Evolutionary conservation across 2,329 filamentous ascomycete genomes (phyloP).

Genomic region (Pseudopyricularia javanii): DNA sequence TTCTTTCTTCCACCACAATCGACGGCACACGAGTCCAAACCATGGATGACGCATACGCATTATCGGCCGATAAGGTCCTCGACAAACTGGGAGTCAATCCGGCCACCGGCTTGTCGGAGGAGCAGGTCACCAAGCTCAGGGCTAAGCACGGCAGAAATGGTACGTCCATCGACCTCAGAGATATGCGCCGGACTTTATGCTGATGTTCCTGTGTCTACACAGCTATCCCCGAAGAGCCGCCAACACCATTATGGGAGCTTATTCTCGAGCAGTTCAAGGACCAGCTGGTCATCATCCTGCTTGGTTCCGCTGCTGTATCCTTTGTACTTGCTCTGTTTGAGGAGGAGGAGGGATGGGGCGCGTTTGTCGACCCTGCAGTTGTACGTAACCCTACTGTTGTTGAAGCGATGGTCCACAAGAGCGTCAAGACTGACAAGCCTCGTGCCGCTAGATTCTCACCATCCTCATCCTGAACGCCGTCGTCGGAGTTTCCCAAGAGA

Average conservation of each 20-base stretch:
- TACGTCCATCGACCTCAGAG: slow-evolving; percentile 22
- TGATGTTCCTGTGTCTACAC: neutral
- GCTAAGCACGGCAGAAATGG: slow-evolving; percentile 55
- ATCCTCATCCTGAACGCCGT: slow-evolving; percentile 95
- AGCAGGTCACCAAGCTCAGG: slow-evolving; percentile 43
- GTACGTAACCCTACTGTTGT: slow-evolving; percentile 40
- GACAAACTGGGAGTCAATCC: slow-evolving; percentile 43
- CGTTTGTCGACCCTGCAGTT: slow-evolving; percentile 91
- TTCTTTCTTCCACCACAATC: neutral
- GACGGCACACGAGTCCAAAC: neutral
- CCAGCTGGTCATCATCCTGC: slow-evolving; percentile 88
- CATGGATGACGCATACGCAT: slow-evolving; percentile 56
- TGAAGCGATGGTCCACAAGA: neutral
- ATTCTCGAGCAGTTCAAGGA: slow-evolving; percentile 99
- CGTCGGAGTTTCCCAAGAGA: slow-evolving; percentile 96
- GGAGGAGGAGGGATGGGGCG: slow-evolving; percentile 86
- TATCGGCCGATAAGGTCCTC: slow-evolving; percentile 45
- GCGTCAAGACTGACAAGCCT: neutral
- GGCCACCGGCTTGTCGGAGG: slow-evolving; percentile 40
- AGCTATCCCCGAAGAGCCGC: slow-evolving; percentile 73
- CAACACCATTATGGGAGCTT: slow-evolving; percentile 91
- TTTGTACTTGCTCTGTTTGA: slow-evolving; percentile 91
- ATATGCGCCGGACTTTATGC: neutral
- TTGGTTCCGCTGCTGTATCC: slow-evolving; percentile 85
- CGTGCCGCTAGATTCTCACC: slow-evolving; percentile 63